phyloP scores from a whole-genome alignment of 106 monocot species.

The Vanilla planifolia region DNA sequence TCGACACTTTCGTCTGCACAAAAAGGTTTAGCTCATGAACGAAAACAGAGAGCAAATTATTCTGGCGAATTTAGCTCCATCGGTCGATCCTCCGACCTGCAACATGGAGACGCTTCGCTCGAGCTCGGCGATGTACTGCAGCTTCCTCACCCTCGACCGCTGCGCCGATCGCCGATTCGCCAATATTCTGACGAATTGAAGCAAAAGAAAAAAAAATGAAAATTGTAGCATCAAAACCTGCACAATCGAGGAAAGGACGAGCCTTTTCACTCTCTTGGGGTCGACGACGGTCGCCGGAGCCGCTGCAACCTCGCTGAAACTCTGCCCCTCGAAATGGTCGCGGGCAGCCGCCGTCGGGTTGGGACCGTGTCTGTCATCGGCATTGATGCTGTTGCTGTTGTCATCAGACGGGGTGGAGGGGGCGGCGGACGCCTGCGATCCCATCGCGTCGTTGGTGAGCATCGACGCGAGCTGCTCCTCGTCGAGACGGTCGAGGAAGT shows the following conservation, averaged over 20 bases:
- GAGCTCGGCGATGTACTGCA: slow-evolving; percentile 83
- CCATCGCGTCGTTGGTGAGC: slow-evolving; percentile 44
- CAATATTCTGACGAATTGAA: slow-evolving; percentile 22
- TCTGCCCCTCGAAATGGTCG: slow-evolving; percentile 48
- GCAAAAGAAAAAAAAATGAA: neutral
- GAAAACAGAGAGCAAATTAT: neutral
- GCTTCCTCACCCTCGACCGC: slow-evolving; percentile 64
- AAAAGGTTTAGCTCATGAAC: neutral
- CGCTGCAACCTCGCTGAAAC: neutral
- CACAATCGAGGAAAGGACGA: too few species aligned
- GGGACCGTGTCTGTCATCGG: slow-evolving; percentile 29
- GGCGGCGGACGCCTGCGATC: neutral
- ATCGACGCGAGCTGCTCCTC: slow-evolving; percentile 87
- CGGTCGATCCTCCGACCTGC: slow-evolving; percentile 26
- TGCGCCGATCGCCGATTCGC: slow-evolving; percentile 80
- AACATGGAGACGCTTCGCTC: slow-evolving; percentile 56
- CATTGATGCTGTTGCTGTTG: slow-evolving; percentile 34
- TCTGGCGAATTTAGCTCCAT: too few species aligned
- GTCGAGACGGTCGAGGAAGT: slow-evolving; percentile 64
- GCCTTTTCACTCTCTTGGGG: slow-evolving; percentile 5
- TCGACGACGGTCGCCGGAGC: slow-evolving; percentile 15
- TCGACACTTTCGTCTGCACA: slow-evolving; percentile 73
- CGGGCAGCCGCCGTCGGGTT: neutral
- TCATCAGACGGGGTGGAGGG: slow-evolving; percentile 30
- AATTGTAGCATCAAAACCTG: too few species aligned